A percentile compares a stretch with the other conserved stretches of the same genome.
These are phyloP conservation scores for Penicillium lagena DNA, from an alignment of 495 filamentous ascomycete species.

Conservation along the genomic window DNA sequence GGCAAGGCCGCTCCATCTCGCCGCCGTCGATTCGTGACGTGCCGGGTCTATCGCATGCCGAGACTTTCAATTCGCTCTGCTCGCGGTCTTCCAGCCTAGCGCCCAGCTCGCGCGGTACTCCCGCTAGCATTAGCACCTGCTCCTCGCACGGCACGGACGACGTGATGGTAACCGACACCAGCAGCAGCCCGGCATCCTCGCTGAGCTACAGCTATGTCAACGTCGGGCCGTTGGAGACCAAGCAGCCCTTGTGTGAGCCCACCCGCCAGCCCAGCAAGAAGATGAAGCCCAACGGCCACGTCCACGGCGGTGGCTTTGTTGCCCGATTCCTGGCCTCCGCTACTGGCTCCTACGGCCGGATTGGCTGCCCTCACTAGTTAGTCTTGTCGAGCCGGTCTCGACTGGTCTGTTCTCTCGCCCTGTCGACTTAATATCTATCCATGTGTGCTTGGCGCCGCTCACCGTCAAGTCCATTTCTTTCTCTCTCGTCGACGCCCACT, in stretches of 20 bases:
- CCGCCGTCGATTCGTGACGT: constrained; percentile 45
- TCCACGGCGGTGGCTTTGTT: constrained; percentile 29
- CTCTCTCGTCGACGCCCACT: too few species aligned
- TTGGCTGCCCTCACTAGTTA: constrained; percentile 25
- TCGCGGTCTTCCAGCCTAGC: constrained; percentile 45
- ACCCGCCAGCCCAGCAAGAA: constrained; percentile 37
- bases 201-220: constrained; percentile 31
- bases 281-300: constrained; percentile 24
- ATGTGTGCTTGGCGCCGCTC: too few species aligned
- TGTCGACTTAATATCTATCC: background rate
- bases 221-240: constrained; percentile 15
- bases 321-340: constrained; percentile 39
- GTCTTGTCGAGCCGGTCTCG: constrained; percentile 16
- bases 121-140: constrained; percentile 35
- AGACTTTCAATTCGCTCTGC: constrained; percentile 37
- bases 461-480: too few species aligned
- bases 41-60: constrained; percentile 38
- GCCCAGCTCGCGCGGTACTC: constrained; percentile 35
- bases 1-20: constrained; percentile 37
- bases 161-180: constrained; percentile 27
- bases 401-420: background rate
- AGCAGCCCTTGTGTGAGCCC: constrained; percentile 17
- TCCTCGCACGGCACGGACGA: constrained; percentile 32
- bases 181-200: constrained; percentile 22
- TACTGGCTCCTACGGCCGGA: constrained; percentile 35